A percentile compares a stretch with the other conserved stretches of the same genome.
Conservation (phyloP, 208 protist genomes). For the Acanthamoeba lenticulata region DNA sequence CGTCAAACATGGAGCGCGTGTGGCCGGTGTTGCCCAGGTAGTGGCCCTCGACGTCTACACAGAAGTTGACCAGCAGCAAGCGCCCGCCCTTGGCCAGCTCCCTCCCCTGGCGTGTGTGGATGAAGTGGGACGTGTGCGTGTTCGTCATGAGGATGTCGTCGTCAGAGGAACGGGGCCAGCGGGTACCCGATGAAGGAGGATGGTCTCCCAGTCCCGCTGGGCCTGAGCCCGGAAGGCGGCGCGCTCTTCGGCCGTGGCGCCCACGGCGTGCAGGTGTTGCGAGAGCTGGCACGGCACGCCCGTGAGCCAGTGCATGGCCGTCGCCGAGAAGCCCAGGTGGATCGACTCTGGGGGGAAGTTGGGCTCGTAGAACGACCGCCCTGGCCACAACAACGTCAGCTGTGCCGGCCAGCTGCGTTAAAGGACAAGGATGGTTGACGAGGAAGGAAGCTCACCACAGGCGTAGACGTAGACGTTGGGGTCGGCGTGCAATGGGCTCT, state of each 20-base stretch:
- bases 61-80: not conserved
- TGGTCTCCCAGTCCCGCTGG: constrained; percentile 4
- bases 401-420: too few species aligned
- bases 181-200: not conserved
- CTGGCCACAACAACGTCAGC: too few species aligned
- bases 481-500: not conserved
- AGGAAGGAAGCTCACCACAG: not conserved
- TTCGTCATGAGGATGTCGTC: not conserved
- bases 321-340: constrained; percentile 20
- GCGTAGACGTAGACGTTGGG: not conserved
- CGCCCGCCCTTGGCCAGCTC: not conserved
- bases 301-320: constrained; percentile 34
- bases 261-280: not conserved
- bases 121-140: too few species aligned
- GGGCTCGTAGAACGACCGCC: constrained; percentile 17
- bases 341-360: constrained; percentile 5
- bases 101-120: not conserved
- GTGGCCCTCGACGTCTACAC: not conserved
- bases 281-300: not conserved
- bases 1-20: not conserved
- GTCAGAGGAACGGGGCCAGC: not conserved
- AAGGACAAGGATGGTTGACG: not conserved
- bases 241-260: not conserved
- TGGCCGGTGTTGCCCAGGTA: not conserved
- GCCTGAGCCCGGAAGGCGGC: not conserved